Evolutionary conservation across 257 asterid species (phyloP), one percentile per base, ranked within the genome.

Genomic region (Solanum piurae): DNA sequence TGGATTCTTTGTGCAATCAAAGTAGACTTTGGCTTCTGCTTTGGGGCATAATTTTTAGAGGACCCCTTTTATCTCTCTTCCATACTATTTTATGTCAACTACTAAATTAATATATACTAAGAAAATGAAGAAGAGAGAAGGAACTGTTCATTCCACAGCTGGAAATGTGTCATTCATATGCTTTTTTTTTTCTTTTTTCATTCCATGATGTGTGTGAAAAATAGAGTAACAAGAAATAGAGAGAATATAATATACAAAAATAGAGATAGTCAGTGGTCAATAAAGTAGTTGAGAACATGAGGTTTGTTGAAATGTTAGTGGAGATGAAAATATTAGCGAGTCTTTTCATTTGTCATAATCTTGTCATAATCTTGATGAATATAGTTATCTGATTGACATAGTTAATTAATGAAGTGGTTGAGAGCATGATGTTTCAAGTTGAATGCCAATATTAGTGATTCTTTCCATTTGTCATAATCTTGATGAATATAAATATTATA

Each of bases 11-110:
- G 12, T 77, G 62, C 64, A 79, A 44, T 14, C 85, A 79, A 79
- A 79, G 85, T 87, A 52, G 88, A 44, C 85, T 79, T 79, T 79
- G 40, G 85, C 85, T 44, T 79, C 66, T 79, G 91, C 92, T 91
- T 93, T 90, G 93, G 93, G 93, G 94, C 92, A 90, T 92, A 90
- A 93, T 89, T 90, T 91, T 89, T 75, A 87, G 89, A 92, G 91
- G 88, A 91, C 90, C 92, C 92, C 88, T 90, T 91, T 89, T 91
- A 83, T 92, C 93, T 87, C 91, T 80, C 90, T 86, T 83, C 75
- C 79, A 85, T 71, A 62, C 80, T 74, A 85, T 77, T 42, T 42
- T 77, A 25, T 13, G 62, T 42, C 62, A 42, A 77, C 60, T 13
- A 77, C 60, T 77, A 77, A 77, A 40, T 25, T 11, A 77, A 21